Percentiles rank a stretch among this genome's conserved stretches.
Evolutionary conservation across 2,329 filamentous ascomycete genomes (phyloP).

Genomic region (Simplicillium aogashimaense): DNA sequence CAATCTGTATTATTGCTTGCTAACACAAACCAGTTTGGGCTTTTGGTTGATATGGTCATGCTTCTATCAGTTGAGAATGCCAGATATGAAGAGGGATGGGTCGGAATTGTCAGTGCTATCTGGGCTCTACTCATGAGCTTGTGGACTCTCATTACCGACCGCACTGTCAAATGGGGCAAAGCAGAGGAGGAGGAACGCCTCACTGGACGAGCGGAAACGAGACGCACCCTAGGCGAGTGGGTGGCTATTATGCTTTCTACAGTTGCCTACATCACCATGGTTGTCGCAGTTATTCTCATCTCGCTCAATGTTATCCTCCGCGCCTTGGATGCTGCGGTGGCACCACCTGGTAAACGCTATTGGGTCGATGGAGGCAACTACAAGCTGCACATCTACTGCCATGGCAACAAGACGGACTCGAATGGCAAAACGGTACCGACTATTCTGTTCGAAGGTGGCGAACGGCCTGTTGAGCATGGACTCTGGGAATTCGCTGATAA

Average conservation of each 20-base stretch:
- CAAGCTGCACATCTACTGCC: constrained; percentile 73
- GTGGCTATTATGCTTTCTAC: constrained; percentile 67
- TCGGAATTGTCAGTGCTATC: constrained; percentile 74
- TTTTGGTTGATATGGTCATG: constrained; percentile 61
- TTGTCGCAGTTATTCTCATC: constrained; percentile 60
- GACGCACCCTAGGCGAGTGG: constrained; percentile 78
- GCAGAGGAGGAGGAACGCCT: constrained; percentile 84
- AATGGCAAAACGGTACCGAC: constrained; percentile 56
- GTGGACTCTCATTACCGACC: constrained; percentile 72
- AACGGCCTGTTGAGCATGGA: constrained; percentile 66
- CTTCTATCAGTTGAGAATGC: constrained; percentile 66
- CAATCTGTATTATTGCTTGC: constrained; percentile 42
- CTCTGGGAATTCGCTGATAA: constrained; percentile 73
- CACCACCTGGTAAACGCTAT: constrained; percentile 64
- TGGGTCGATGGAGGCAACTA: constrained; percentile 80
- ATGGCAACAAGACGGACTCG: constrained; percentile 54
- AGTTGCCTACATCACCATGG: constrained; percentile 58
- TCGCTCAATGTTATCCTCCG: constrained; percentile 73
- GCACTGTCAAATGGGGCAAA: constrained; percentile 85
- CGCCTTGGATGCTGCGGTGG: constrained; percentile 65
- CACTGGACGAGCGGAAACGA: constrained; percentile 79
- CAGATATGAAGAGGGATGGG: constrained; percentile 79
- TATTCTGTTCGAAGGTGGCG: constrained; percentile 76
- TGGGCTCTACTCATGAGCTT: constrained; percentile 72
- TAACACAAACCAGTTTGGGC: constrained; percentile 16